Evolutionary conservation across 1,284 basidiomycete species (phyloP).

Genomic region (Cryptococcus sp.): DNA sequence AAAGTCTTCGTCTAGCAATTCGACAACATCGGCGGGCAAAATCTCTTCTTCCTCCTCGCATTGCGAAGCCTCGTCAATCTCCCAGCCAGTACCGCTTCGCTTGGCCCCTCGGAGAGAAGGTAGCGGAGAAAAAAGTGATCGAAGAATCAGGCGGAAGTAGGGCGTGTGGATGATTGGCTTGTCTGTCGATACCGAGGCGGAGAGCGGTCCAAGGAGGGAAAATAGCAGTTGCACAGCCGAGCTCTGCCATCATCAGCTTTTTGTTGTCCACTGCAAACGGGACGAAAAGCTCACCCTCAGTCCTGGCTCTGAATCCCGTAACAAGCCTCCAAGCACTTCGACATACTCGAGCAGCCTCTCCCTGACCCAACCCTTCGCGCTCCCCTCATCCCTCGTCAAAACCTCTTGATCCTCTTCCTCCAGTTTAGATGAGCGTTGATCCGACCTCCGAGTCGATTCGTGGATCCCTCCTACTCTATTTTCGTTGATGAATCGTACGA

Average conservation of each 20-base stretch:
- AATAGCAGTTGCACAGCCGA: constrained; percentile 74
- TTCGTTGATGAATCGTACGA: constrained; percentile 60
- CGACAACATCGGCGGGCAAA: constrained; percentile 59
- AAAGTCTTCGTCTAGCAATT: constrained; percentile 41
- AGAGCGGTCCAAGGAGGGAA: constrained; percentile 71
- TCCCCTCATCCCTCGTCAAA: constrained; percentile 50
- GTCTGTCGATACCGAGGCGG: constrained; percentile 50
- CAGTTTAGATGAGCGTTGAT: not conserved
- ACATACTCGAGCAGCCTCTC: constrained; percentile 64
- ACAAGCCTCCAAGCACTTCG: constrained; percentile 59
- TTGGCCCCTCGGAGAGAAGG: constrained; percentile 40
- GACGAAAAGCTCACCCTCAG: constrained; percentile 52
- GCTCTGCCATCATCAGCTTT: too few relatives aligned
- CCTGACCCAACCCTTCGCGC: constrained; percentile 69
- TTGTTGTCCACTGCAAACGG: too few relatives aligned
- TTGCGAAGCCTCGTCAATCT: constrained; percentile 20
- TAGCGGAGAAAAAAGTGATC: constrained; percentile 32
- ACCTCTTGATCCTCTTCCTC: constrained; percentile 6
- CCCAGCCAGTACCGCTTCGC: constrained; percentile 26
- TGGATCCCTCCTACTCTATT: constrained; percentile 52
- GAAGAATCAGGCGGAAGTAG: constrained; percentile 40
- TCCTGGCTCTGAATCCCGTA: constrained; percentile 65
- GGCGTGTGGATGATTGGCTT: constrained; percentile 31
- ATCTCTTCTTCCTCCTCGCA: constrained; percentile 47
- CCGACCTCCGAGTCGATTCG: constrained; percentile 10